Conservation (phyloP, 2,329 filamentous ascomycete species). For the Alternaria sp. region DNA sequence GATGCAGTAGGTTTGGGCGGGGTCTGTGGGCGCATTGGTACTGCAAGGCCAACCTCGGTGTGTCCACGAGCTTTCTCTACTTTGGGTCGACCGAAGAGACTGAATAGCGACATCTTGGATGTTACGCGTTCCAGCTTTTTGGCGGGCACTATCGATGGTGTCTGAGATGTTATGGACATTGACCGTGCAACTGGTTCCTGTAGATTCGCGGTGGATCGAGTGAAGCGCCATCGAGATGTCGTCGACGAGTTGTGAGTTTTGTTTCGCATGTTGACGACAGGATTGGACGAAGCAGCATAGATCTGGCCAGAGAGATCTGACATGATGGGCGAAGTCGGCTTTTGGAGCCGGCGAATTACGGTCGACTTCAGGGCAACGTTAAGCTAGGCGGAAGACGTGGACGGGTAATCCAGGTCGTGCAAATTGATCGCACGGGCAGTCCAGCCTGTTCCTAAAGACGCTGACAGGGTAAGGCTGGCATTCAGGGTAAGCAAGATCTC, state of each 20-base stretch:
- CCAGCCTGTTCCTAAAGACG: slow-evolving; percentile 13
- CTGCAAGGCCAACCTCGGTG: slow-evolving; percentile 54
- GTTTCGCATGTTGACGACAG: slow-evolving; percentile 34
- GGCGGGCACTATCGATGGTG: slow-evolving; percentile 23
- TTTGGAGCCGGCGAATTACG: slow-evolving; percentile 14
- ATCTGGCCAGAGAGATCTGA: slow-evolving; percentile 26
- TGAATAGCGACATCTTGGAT: slow-evolving; percentile 61
- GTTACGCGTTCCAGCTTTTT: slow-evolving; percentile 45
- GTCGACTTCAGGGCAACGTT: slow-evolving; percentile 7
- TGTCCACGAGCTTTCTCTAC: slow-evolving; percentile 59
- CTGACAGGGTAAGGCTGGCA: slow-evolving; percentile 25
- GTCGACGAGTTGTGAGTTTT: slow-evolving; percentile 32
- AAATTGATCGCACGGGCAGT: slow-evolving; percentile 18
- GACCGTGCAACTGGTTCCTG: slow-evolving; percentile 29
- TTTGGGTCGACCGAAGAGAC: slow-evolving; percentile 60
- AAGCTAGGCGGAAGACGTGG: slow-evolving; percentile 16
- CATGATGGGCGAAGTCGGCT: slow-evolving; percentile 22
- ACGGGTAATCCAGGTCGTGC: slow-evolving; percentile 16
- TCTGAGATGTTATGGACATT: slow-evolving; percentile 17
- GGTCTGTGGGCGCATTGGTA: slow-evolving; percentile 46
- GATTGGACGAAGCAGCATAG: slow-evolving; percentile 26
- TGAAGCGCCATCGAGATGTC: slow-evolving; percentile 51
- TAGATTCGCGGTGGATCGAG: slow-evolving; percentile 45
- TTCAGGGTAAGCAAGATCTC: slow-evolving; percentile 11
- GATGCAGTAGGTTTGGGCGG: slow-evolving; percentile 33